Conservation (phyloP, 495 filamentous ascomycete species). For the Penicillium paxilli region DNA sequence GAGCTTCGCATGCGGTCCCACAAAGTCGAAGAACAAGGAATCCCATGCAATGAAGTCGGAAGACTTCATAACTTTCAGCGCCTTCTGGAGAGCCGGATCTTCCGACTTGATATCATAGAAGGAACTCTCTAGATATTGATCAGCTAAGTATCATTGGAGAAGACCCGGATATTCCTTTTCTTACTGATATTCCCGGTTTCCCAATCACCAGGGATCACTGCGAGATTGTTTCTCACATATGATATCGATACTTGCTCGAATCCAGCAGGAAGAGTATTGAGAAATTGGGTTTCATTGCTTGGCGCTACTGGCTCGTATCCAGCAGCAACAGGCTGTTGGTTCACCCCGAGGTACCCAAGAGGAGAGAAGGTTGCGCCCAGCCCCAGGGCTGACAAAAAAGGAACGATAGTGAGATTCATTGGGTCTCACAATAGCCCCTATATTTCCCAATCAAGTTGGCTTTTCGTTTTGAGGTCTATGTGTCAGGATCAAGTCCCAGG, state of each 20-base stretch:
- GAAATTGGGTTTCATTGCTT: neutral
- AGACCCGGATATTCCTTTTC: neutral
- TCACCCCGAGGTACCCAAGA: constrained; percentile 4
- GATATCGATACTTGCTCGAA: constrained; percentile 9
- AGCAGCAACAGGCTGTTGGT: neutral
- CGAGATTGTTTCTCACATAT: constrained; percentile 12
- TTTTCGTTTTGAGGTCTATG: too few species aligned
- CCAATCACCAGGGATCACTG: constrained; percentile 13
- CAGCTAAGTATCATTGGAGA: neutral
- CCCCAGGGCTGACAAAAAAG: constrained; percentile 4
- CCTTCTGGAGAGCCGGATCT: neutral
- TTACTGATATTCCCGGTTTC: constrained; percentile 9
- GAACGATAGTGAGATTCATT: constrained; percentile 5
- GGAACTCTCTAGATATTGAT: constrained; percentile 2
- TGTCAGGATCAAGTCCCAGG: too few species aligned
- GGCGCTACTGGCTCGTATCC: neutral
- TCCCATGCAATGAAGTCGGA: constrained; percentile 15
- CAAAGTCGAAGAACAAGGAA: constrained; percentile 8
- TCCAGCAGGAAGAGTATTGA: neutral
- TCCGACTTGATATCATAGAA: constrained; percentile 16
- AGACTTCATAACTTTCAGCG: neutral
- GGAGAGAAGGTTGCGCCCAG: neutral
- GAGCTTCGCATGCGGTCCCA: constrained; percentile 7
- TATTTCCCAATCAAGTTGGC: too few species aligned
- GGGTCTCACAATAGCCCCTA: too few species aligned